Base-by-base conservation (phyloP, 2,329 filamentous ascomycete genomes). In the Calonectria honghensis region DNA sequence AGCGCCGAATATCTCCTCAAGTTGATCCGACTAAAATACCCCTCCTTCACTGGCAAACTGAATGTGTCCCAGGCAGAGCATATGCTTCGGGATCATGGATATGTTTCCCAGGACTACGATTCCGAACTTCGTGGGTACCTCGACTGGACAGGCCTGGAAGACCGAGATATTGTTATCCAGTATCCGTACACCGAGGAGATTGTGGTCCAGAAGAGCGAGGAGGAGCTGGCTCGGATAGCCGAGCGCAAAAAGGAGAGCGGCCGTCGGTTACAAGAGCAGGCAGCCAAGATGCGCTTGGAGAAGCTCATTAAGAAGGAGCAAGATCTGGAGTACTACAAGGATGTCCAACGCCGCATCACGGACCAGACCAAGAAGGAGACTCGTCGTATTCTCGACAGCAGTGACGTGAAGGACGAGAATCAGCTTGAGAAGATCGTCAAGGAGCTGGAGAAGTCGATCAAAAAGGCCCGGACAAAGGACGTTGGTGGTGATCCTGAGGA, bases 241-340 rank as follows among this genome's bases (percentile, higher is more conserved):
- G 97, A 99, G 87, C 94, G 96, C 83, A 95, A 98, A 82, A 98
- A 97, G 84, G 97, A 99, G 85, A 97, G 95, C 79, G 97, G 97
- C 0, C 90, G 97, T 77, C 90, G 97, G 59, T 84, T 99, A 32
- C 97, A 99, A 84, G 96, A 98, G 81, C 97, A 99, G 85, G 97
- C 97, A 0, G 96, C 96, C 13, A 98, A 98, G 85, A 98, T 98
- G 95, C 93, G 97, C 10, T 88, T 99, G 0, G 97, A 99, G 78
- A 98, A 98, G 81, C 89, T 99, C 61, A 95, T 98, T 83, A 94
- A 95, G 82, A 99, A 99, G 85, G 97, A 99, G 85, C 93, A 98
- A 82, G 96, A 98, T 83, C 87, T 98, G 1, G 96, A 98, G 79
- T 98, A 98, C 85, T 98, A 96, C 88, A 96, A 95, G 82, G 92